Evolutionary conservation across 2,329 filamentous ascomycete genomes (phyloP).

Genomic region (Dothidotthia symphoricarpi): DNA sequence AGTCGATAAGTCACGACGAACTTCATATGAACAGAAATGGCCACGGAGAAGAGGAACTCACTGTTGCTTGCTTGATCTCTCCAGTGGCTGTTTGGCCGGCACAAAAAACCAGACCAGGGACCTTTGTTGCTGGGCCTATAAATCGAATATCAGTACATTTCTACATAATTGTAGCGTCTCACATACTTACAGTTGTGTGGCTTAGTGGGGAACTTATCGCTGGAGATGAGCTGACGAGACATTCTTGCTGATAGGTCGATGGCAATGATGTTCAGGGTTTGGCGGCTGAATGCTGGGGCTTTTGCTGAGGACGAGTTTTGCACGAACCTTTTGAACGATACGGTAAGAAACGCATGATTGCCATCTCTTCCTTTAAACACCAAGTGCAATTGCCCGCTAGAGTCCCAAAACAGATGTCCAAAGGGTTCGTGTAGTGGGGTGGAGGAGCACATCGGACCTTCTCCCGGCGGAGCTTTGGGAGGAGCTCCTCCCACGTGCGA

Average conservation of each 20-base stretch:
- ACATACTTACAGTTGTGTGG: slow-evolving; percentile 23
- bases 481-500: slow-evolving; percentile 13
- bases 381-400: background rate
- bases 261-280: too few species aligned
- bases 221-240: slow-evolving; percentile 25
- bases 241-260: slow-evolving; percentile 8
- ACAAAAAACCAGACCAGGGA: slow-evolving; percentile 25
- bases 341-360: slow-evolving; percentile 1
- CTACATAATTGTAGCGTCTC: too few species aligned
- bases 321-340: too few species aligned
- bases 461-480: too few species aligned
- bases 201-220: slow-evolving; percentile 26
- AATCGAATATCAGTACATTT: background rate
- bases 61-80: slow-evolving; percentile 26
- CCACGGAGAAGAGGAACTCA: slow-evolving; percentile 4
- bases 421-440: too few species aligned
- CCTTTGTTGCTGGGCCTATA: slow-evolving; percentile 18
- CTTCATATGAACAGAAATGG: too few species aligned
- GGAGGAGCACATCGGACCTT: too few species aligned
- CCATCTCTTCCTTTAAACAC: slow-evolving; percentile 3
- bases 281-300: too few species aligned
- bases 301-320: background rate
- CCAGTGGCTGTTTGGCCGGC: slow-evolving; percentile 26
- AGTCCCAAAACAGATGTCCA: too few species aligned
- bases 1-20: too few species aligned